Evolutionary conservation across 2,329 filamentous ascomycete species (phyloP).

Genomic region (Neoarthrinium moseri): DNA sequence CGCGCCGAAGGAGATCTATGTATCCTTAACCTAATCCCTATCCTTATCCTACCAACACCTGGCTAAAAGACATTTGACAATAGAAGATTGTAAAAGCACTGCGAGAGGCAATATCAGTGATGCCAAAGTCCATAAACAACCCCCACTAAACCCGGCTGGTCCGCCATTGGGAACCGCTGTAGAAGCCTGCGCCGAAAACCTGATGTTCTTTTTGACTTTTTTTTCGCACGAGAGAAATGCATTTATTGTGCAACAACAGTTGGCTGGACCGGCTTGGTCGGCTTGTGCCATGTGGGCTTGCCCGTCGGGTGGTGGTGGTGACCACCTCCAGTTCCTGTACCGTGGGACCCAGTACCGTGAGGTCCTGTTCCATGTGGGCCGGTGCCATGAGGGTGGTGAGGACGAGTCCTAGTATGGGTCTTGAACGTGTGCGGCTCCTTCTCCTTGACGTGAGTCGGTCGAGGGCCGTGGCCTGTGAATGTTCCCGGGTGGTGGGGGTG

Average conservation of each 20-base stretch:
- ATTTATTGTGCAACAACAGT: too few species aligned
- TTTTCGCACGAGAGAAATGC: too few species aligned
- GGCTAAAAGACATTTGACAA: neutral
- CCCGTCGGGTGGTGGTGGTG: too few species aligned
- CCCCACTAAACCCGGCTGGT: too few species aligned
- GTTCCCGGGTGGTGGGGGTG: neutral
- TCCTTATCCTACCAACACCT: neutral
- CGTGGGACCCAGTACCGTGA: neutral
- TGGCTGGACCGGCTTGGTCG: too few species aligned
- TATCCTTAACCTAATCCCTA: too few species aligned
- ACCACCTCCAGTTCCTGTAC: too few species aligned
- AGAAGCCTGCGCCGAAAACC: neutral
- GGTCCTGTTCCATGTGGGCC: neutral
- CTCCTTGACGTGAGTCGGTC: neutral
- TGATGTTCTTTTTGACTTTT: too few species aligned
- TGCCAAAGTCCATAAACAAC: neutral
- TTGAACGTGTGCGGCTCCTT: too few species aligned
- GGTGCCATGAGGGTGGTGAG: neutral
- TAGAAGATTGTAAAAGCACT: neutral
- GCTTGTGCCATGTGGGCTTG: too few species aligned
- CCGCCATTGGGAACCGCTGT: too few species aligned
- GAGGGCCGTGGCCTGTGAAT: neutral
- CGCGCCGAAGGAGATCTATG: constrained; percentile 1
- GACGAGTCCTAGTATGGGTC: neutral
- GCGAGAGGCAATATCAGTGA: neutral